Conservation (phyloP, 2,329 filamentous ascomycete species). For the Aspergillus costaricaensis region DNA sequence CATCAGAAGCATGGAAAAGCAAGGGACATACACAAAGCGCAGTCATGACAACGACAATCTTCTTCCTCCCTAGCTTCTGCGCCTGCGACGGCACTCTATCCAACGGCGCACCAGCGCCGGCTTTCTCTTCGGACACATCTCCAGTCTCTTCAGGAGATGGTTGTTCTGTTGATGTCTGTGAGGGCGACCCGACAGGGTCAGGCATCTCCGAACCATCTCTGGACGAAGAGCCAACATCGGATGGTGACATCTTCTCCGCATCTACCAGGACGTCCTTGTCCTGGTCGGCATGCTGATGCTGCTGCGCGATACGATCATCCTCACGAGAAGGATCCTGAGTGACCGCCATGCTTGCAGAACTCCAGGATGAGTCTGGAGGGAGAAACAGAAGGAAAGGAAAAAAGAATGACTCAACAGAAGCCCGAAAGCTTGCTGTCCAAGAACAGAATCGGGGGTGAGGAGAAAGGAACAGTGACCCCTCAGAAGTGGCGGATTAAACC, state of each 20-base stretch:
- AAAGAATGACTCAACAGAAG: neutral
- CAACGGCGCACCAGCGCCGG: conserved; percentile 25
- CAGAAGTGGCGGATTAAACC: conserved; percentile 8
- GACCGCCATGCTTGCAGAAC: neutral
- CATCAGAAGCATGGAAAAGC: neutral
- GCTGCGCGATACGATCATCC: neutral
- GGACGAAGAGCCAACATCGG: conserved; percentile 6
- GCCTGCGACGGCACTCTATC: conserved; percentile 41
- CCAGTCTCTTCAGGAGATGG: conserved; percentile 7
- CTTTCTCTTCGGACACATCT: conserved; percentile 21
- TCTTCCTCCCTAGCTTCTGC: conserved; percentile 42
- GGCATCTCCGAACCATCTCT: conserved; percentile 7
- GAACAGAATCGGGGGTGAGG: too few relatives aligned
- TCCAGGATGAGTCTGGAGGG: neutral
- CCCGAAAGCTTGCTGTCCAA: too few relatives aligned
- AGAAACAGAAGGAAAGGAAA: neutral
- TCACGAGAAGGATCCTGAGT: neutral
- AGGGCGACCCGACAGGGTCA: conserved; percentile 3
- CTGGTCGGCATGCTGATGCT: neutral
- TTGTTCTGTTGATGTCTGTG: conserved; percentile 5
- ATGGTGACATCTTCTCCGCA: conserved; percentile 10
- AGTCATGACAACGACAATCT: conserved; percentile 44
- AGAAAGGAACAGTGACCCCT: neutral
- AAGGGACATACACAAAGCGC: conserved; percentile 41
- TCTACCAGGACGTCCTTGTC: neutral